Base-by-base conservation (phyloP, 2,329 filamentous ascomycete species). In the Pyrenochaeta sp. region DNA sequence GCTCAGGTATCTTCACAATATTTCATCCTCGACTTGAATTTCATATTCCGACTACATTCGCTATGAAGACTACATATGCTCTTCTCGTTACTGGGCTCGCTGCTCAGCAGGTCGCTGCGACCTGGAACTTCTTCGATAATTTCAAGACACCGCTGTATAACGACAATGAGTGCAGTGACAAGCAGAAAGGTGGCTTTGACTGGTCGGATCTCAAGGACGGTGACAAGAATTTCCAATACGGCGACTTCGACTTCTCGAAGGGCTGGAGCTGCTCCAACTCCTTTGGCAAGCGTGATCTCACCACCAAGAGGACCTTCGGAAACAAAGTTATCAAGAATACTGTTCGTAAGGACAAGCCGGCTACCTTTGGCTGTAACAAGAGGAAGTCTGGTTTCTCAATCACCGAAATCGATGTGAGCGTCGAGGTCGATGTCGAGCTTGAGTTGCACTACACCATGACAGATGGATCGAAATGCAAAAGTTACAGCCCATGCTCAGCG, bases 361-460 rank as follows among this genome's bases (percentile, higher is more conserved):
- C 82, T 67, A 78, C 80, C 70, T 95, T 96, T 83, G 94, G 93
- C 52, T 89, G 91, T 62, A 77, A 74, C 51, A 70, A 74, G 65
- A 68, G 64, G 56, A 71, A 71, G 57, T 60, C 69, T 32, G 84
- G 84, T 55, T 95, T 96, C 83, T 95, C 93, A 36, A 87, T 96
- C 72, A 86, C 82, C 64, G 83, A 87, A 68, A 86, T 96, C 77
- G 84, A 94, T 64, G 82, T 97, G 67, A 87, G 87, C 45, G 84
- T 88, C 63, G 88, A 92, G 73, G 88, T 90, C 72, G 90, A 94
- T 78, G 88, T 87, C 67, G 88, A 93, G 63, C 81, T 98, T 52
- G 88, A 94, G 78, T 92, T 97, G 82, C 86, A 91, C 82, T 97
- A 94, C 80, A 85, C 83, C 71, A 96, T 97, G 92, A 85, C 88